Conservation (phyloP, 345 rosid species). For the Melaleuca alternifolia region DNA sequence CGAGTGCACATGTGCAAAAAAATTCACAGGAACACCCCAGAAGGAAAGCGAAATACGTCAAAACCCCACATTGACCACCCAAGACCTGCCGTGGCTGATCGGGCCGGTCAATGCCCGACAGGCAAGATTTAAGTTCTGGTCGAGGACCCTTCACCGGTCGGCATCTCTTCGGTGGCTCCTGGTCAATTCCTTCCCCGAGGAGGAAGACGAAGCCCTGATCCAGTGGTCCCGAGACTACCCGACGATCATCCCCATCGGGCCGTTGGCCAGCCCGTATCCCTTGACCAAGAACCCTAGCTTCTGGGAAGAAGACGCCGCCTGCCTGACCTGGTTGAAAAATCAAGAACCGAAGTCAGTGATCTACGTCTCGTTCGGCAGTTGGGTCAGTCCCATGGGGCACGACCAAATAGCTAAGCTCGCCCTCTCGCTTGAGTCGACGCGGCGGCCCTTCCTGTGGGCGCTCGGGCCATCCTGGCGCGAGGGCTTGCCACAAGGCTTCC, state of each 20-base stretch:
- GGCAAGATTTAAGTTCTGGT: constrained; percentile 74
- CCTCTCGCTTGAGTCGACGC: constrained; percentile 30
- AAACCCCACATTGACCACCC: constrained; percentile 22
- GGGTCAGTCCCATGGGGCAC: constrained; percentile 72
- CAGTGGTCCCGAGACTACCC: constrained; percentile 1
- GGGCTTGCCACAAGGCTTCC: constrained; percentile 40
- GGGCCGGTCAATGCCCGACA: constrained; percentile 40
- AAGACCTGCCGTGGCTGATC: constrained; percentile 71
- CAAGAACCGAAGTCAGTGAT: constrained; percentile 40
- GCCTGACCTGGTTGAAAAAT: constrained; percentile 46
- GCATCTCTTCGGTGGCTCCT: constrained; percentile 46
- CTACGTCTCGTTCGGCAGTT: constrained; percentile 73
- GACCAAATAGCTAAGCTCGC: constrained; percentile 41
- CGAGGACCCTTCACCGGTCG: constrained; percentile 37
- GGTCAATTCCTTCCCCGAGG: constrained; percentile 50
- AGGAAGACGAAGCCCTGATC: background rate
- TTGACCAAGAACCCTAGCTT: constrained; percentile 28
- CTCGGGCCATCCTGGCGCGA: constrained; percentile 36
- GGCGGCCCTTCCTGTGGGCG: constrained; percentile 61
- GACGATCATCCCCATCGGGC: constrained; percentile 31
- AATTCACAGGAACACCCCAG: constrained; percentile 34
- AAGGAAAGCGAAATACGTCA: constrained; percentile 5
- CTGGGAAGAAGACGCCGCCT: constrained; percentile 51
- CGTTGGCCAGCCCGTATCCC: constrained; percentile 7
- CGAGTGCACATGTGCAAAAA: background rate